Conservation (phyloP, 495 filamentous ascomycete species). For the Daldinia vernicosa region DNA sequence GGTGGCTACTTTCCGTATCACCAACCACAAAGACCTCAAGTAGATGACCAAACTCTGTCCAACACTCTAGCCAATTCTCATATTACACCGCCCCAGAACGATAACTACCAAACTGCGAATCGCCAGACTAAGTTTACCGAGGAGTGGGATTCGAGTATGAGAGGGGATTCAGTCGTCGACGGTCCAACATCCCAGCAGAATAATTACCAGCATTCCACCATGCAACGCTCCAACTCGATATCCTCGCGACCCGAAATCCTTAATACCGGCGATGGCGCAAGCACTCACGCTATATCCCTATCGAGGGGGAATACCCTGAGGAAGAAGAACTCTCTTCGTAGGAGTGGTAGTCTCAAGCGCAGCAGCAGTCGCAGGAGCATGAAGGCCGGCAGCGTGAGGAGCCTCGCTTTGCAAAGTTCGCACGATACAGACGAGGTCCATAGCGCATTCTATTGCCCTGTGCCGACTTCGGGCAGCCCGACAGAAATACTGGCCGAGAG, state of each 20-base stretch:
- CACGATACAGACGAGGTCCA: constrained; percentile 76
- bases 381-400: constrained; percentile 83
- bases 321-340: constrained; percentile 82
- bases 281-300: constrained; percentile 52
- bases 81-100: constrained; percentile 45
- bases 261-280: constrained; percentile 55
- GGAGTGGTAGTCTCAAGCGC: constrained; percentile 77
- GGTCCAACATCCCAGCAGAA: constrained; percentile 40
- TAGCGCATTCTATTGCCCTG: constrained; percentile 86
- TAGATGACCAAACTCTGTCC: constrained; percentile 52
- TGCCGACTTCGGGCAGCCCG: constrained; percentile 86
- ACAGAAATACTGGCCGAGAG: constrained; percentile 90
- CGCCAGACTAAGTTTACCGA: constrained; percentile 65
- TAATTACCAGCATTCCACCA: constrained; percentile 45
- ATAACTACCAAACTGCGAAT: constrained; percentile 27
- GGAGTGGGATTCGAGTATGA: constrained; percentile 75
- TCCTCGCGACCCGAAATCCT: constrained; percentile 57
- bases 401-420: constrained; percentile 69
- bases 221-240: constrained; percentile 58
- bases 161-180: constrained; percentile 69
- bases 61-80: constrained; percentile 56
- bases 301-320: constrained; percentile 82
- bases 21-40: constrained; percentile 36
- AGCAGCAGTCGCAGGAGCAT: constrained; percentile 78
- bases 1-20: constrained; percentile 39